A percentile compares a stretch with the other conserved stretches of the same genome.
Evolutionary conservation across 495 filamentous ascomycete species (phyloP).

Genomic region (Penicillium coprophilum): DNA sequence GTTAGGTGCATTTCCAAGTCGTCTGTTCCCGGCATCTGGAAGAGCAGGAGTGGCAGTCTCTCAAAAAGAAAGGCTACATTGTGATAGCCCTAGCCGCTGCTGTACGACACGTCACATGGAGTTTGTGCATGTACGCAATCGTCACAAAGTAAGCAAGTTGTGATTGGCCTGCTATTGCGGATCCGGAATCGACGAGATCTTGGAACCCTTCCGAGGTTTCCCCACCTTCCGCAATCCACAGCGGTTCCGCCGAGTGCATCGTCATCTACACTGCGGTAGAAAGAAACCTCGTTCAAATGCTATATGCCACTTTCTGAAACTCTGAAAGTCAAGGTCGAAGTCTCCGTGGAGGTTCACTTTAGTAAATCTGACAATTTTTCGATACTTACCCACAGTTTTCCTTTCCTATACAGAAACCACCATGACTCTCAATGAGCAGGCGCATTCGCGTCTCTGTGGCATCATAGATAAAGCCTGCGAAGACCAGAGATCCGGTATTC

Average conservation of each 20-base stretch:
- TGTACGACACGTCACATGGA: background rate
- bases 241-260: background rate
- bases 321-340: background rate
- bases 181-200: background rate
- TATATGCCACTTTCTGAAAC: background rate
- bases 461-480: conserved; percentile 2
- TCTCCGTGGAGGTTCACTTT: background rate
- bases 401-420: background rate
- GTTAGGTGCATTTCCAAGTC: background rate
- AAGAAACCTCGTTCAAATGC: no score
- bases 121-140: background rate
- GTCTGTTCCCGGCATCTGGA: no score
- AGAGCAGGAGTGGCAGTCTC: background rate
- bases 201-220: no score
- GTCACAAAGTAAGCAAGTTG: background rate
- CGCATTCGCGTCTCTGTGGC: background rate
- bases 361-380: background rate
- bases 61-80: background rate
- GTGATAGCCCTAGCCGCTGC: background rate
- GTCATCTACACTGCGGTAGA: no score
- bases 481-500: conserved; percentile 3
- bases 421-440: background rate
- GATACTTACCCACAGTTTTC: background rate
- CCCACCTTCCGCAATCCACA: conserved; percentile 1
- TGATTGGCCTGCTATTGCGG: conserved; percentile 5